phyloP scores from a whole-genome alignment of 768 basidiomycete genomes.

The Collybiopsis luxurians region DNA sequence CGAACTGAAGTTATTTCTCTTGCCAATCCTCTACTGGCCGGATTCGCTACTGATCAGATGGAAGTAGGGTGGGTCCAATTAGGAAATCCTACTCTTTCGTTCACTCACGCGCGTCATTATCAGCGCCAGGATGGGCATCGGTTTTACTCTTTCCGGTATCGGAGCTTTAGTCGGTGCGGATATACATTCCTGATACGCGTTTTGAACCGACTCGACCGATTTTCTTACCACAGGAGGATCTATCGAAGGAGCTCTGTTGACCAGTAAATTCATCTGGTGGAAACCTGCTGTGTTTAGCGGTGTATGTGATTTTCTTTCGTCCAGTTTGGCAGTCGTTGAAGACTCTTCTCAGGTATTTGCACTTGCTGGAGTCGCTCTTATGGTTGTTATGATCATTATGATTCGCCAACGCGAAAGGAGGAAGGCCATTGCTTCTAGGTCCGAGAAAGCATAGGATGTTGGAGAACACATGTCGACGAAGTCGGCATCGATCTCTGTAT shows the following conservation, averaged over 20 bases:
- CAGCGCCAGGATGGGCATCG: conserved; percentile 28
- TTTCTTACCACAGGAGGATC: conserved; percentile 33
- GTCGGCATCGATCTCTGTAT: too few relatives aligned
- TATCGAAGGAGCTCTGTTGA: conserved; percentile 35
- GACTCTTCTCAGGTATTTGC: not conserved
- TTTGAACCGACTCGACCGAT: too few relatives aligned
- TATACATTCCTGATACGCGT: too few relatives aligned
- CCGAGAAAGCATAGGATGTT: not conserved
- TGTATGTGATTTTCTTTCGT: not conserved
- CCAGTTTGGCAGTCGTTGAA: too few relatives aligned
- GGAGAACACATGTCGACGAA: too few relatives aligned
- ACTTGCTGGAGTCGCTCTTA: not conserved
- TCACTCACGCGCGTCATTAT: not conserved
- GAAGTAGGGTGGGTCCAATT: conserved; percentile 38
- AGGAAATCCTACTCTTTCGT: not conserved
- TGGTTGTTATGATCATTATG: not conserved
- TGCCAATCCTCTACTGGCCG: conserved; percentile 27
- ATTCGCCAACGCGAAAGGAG: not conserved
- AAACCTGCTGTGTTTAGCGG: conserved; percentile 38
- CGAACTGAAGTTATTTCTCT: conserved; percentile 25
- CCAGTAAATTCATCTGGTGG: conserved; percentile 33
- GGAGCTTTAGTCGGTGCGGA: conserved; percentile 24
- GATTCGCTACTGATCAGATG: conserved; percentile 25
- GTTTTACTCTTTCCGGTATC: conserved; percentile 25
- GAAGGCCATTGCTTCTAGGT: not conserved